Conservation (phyloP, 2,329 filamentous ascomycete species). For the Colletotrichum acutatum region DNA sequence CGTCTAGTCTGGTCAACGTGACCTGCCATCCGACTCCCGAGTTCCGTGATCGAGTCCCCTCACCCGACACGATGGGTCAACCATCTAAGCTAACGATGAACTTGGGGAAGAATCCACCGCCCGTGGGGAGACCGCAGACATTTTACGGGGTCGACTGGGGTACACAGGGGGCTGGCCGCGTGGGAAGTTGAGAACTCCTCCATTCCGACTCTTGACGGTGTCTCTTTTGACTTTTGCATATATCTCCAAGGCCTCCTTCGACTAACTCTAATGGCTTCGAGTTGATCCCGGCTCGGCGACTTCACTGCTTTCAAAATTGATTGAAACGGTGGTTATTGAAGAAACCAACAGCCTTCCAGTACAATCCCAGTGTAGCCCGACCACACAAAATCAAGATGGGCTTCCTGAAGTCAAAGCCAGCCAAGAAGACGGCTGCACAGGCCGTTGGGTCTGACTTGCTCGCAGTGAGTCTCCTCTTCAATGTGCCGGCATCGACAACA, state of each 20-base stretch:
- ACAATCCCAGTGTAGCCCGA: constrained; percentile 14
- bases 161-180: constrained; percentile 5
- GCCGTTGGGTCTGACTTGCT: constrained; percentile 26
- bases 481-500: background rate
- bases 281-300: constrained; percentile 9
- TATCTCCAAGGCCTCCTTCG: background rate
- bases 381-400: constrained; percentile 15
- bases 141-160: constrained; percentile 13
- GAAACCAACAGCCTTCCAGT: background rate
- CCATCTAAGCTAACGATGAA: constrained; percentile 1
- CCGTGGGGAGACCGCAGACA: constrained; percentile 27
- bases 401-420: constrained; percentile 10
- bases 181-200: background rate
- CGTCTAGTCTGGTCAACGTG: background rate
- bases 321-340: constrained; percentile 5
- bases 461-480: constrained; percentile 4
- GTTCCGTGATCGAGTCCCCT: constrained; percentile 8
- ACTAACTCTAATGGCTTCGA: background rate
- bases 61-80: background rate
- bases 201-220: background rate
- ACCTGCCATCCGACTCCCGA: constrained; percentile 33
- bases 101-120: constrained; percentile 23
- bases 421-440: constrained; percentile 14
- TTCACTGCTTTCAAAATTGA: constrained; percentile 9
- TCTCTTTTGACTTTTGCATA: background rate